Base-by-base conservation (phyloP, 768 basidiomycete genomes). In the Candolleomyces aberdarensis region DNA sequence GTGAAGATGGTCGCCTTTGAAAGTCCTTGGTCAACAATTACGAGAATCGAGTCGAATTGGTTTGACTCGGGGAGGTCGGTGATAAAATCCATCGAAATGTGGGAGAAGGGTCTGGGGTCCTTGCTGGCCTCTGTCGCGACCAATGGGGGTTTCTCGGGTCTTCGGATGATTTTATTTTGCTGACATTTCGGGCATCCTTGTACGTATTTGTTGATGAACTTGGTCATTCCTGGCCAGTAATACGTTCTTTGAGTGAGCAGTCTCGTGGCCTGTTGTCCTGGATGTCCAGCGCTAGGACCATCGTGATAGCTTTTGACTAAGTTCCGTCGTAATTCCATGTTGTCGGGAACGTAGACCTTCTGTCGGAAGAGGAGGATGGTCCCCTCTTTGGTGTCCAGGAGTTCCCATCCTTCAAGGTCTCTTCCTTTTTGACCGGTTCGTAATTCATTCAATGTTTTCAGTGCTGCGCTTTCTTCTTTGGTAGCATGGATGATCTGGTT, bases 21-120 rank as follows among this genome's bases (percentile, higher is more conserved):
- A 62, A 68, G 63, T 26, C 67, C 61, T 56, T 70, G 66, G 67
- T 71, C 67, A 46, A 72, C 67, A 17, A 71, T 26, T 3, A 62
- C 58, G 55, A 73, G 47, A 22, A 72, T 68, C 9, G 60, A 61
- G 52, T 72, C 61, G 20, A 47, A 62, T n/a, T 9, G 58, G 63
- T 1, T 65, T 29, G 0, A 49, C 54, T 36, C 29, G 0, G 65
- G 67, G 0, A 71, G 48, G 48, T 70, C 65, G 0, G 64, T 68
- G n/a, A 66, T 62, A 6, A 68, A 63, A 51, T 68, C 69, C 59
- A 62, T 59, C 1, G 54, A 36, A 57, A 31, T 36, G 54, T 62
- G 62, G 0, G 56, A 14, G 56, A 66, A 66, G 0, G 64, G 62
- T 6, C 49, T 20, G 1, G 26, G 5, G 7, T 17, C 17, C 4